Base-by-base conservation (phyloP, 2,329 filamentous ascomycete species). In the Dactylellina leptospora region DNA sequence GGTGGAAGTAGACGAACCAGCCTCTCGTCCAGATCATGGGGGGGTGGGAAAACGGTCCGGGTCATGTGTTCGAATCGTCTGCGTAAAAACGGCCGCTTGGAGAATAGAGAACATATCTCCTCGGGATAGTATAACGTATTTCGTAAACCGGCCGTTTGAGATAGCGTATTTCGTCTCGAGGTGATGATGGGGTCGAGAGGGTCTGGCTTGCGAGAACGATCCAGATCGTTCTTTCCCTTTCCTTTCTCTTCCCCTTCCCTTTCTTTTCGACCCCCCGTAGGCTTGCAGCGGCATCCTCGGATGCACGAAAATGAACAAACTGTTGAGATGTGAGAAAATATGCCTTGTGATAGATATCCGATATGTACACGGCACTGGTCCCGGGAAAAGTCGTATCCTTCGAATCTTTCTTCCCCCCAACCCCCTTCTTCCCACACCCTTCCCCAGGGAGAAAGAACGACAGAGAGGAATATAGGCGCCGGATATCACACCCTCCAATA, bases 401-500 rank as follows among this genome's bases (percentile, higher is more conserved):
- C n/a, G 23, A 33, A 38, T 53, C 30, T 30, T 51, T 18, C n/a
- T n/a, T n/a, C n/a, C n/a, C n/a, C n/a, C n/a, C n/a, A n/a, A n/a
- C n/a, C n/a, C n/a, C n/a, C n/a, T n/a, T n/a, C n/a, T n/a, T n/a
- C n/a, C n/a, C n/a, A n/a, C n/a, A n/a, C n/a, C n/a, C 36, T 38
- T 16, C 53, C 61, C 54, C 42, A 27, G 61, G 51, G 50, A 48
- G 45, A 48, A 28, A 36, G 10, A n/a, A 30, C 18, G 47, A 33
- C 23, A 51, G 45, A 51, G 38, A 28, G 23, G 25, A 33, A 55
- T 44, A 55, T 66, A 66, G 51, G 61, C 61, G 61, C 61, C 61
- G 61, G 61, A 56, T 54, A 63, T 58, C 28, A 25, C 42, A 44
- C 51, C 61, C 51, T 56, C 60, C 50, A 64, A 64, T 9, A 18